Evolutionary conservation across 208 protist genomes (phyloP).

Genomic region (Leishmania braziliensis): DNA sequence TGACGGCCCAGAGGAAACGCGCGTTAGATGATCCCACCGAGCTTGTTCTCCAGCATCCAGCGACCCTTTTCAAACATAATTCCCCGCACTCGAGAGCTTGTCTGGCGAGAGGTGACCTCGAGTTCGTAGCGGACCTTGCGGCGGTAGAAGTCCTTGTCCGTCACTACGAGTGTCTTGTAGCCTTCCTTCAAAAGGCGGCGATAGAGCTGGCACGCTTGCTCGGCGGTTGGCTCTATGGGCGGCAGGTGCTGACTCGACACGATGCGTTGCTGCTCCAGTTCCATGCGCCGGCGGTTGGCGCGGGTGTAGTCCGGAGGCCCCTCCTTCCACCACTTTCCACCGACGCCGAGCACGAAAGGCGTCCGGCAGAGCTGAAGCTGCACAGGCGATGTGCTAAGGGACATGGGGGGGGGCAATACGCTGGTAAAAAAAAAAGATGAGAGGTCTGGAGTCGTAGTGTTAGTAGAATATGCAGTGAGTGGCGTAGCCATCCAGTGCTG

Average conservation of each 20-base stretch:
- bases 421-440: too few relatives aligned
- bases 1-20: background rate
- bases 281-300: conserved; percentile 60
- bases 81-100: conserved; percentile 83
- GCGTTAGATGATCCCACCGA: conserved; percentile 77
- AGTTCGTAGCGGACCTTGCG: conserved; percentile 84
- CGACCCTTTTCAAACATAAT: conserved; percentile 92
- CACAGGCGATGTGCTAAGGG: conserved; percentile 21
- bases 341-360: background rate
- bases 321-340: conserved; percentile 77
- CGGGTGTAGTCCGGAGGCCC: conserved; percentile 72
- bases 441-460: background rate
- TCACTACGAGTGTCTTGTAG: conserved; percentile 53
- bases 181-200: conserved; percentile 70
- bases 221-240: conserved; percentile 74
- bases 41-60: conserved; percentile 79
- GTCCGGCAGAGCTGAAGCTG: conserved; percentile 37
- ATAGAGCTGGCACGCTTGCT: conserved; percentile 70
- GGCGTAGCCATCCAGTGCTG: background rate
- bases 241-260: conserved; percentile 49
- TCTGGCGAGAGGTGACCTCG: conserved; percentile 86
- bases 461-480: background rate
- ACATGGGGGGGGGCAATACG: conserved; percentile 8
- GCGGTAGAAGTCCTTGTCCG: conserved; percentile 74
- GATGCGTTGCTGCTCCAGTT: conserved; percentile 71